These are phyloP conservation scores for Aurinia saxatilis DNA, from an alignment of 345 rosid species.

Conservation along the genomic window DNA sequence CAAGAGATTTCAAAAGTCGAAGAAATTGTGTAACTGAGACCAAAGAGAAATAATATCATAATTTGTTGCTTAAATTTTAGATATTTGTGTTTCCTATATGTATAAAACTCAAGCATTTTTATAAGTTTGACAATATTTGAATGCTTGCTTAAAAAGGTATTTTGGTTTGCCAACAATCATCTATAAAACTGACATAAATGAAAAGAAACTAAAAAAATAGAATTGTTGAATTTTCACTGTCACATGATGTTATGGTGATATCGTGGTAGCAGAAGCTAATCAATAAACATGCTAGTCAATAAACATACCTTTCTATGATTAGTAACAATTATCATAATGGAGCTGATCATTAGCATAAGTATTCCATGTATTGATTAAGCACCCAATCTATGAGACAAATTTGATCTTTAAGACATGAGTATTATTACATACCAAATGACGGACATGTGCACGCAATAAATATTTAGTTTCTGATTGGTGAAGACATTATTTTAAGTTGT, in stretches of 20 bases:
- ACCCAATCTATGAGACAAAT: neutral
- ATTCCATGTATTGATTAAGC: slow-evolving; percentile 14
- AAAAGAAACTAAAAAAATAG: too few relatives aligned
- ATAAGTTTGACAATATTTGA: neutral
- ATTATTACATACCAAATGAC: neutral
- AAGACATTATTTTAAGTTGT: neutral
- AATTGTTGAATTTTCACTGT: too few relatives aligned
- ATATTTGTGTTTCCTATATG: neutral
- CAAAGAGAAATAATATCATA: neutral
- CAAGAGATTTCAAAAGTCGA: neutral
- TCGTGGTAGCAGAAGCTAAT: neutral
- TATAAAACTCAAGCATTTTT: neutral
- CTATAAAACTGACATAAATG: neutral
- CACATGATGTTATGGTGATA: neutral
- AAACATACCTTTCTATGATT: slow-evolving; percentile 4
- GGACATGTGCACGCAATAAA: slow-evolving; percentile 3
- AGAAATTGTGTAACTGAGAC: neutral
- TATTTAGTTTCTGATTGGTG: neutral
- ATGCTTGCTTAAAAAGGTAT: too few relatives aligned
- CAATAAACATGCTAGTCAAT: neutral
- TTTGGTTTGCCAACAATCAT: neutral
- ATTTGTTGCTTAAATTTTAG: neutral
- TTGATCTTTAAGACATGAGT: neutral
- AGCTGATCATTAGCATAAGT: neutral
- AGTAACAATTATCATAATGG: neutral